Evolutionary conservation across 2,329 filamentous ascomycete genomes (phyloP).

Genomic region (Teratosphaeria gauchensis): DNA sequence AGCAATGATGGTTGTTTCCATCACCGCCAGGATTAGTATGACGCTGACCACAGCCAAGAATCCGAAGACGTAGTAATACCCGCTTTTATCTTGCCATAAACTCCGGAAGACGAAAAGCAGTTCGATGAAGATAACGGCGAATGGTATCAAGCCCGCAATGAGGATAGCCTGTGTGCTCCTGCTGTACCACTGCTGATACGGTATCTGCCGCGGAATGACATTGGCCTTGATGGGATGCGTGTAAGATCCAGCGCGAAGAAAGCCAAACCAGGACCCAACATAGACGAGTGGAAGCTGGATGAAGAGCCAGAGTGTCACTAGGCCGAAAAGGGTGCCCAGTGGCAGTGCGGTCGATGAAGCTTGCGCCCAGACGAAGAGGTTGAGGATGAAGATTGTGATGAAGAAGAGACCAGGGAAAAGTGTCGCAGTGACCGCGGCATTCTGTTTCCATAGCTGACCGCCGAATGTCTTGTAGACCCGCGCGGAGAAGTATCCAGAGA

Average conservation of each 20-base stretch:
- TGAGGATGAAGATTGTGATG: conserved; percentile 64
- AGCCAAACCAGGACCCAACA: conserved; percentile 68
- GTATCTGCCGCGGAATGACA: conserved; percentile 62
- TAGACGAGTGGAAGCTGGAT: conserved; percentile 82
- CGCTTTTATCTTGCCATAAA: conserved; percentile 81
- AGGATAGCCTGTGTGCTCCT: conserved; percentile 54
- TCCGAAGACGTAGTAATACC: conserved; percentile 86
- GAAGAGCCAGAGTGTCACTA: conserved; percentile 70
- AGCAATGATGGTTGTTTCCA: conserved; percentile 74
- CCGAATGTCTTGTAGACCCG: conserved; percentile 77
- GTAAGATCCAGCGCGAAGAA: conserved; percentile 57
- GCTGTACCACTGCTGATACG: conserved; percentile 66
- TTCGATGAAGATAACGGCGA: conserved; percentile 82
- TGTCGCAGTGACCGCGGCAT: conserved; percentile 62
- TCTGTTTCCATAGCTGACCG: conserved; percentile 63
- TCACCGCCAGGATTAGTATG: conserved; percentile 65
- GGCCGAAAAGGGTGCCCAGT: conserved; percentile 64
- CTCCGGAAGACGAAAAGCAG: conserved; percentile 80
- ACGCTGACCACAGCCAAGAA: conserved; percentile 66
- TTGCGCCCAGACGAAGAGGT: conserved; percentile 84
- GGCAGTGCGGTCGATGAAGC: conserved; percentile 80
- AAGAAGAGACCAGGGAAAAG: conserved; percentile 75
- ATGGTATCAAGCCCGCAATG: conserved; percentile 68
- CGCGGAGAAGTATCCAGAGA: conserved; percentile 81
- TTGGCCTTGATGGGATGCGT: conserved; percentile 74